Base-by-base conservation (phyloP, 2,329 filamentous ascomycete genomes). In the Periconia digitata region DNA sequence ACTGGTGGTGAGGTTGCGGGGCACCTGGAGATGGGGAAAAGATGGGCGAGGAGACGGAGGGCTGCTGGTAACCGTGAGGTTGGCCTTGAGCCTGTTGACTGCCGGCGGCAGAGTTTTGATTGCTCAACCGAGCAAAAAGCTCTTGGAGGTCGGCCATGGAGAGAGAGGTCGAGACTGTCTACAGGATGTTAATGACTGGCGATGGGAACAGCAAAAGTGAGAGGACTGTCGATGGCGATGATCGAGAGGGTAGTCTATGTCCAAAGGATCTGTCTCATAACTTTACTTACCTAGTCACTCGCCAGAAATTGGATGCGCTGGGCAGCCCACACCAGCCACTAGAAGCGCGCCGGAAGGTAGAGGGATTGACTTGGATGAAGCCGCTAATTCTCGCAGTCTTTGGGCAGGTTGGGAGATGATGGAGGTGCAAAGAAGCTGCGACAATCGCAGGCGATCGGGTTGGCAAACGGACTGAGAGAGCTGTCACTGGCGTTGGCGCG, bases 1-100 rank as follows among this genome's bases (percentile, higher is more conserved):
- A 83, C 35, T 73, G 70, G 64, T 84, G 79, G 48, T 79, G 78
- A 47, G 82, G 80, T 40, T 81, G 79, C 20, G 78, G 78, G 48
- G 77, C 79, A 50, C 72, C 67, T 16, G 74, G 73, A 8, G 78
- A 77, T 42, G 83, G 82, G 37, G 81, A 83, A 60, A 79, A 79
- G 45, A 83, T 65, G 29, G 81, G 78, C 36, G 82, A 84, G 13
- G 82, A 80, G 23, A 84, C 80, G 16, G 78, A 77, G 29, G 82
- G 80, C 51, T 78, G 77, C 48, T 79, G 79, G 58, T 84, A 81
- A 41, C 56, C 54, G 29, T 55, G 53, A 45, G 59, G 55, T 27
- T 60, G 60, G 27, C 54, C 44, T 16, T 60, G 63, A 29, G 59
- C 50, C 8, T 59, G 59, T 23, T 52, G 49, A 35, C 54, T 54